Evolutionary conservation across 2,329 filamentous ascomycete genomes (phyloP).

Genomic region (Westerdykella sp.): DNA sequence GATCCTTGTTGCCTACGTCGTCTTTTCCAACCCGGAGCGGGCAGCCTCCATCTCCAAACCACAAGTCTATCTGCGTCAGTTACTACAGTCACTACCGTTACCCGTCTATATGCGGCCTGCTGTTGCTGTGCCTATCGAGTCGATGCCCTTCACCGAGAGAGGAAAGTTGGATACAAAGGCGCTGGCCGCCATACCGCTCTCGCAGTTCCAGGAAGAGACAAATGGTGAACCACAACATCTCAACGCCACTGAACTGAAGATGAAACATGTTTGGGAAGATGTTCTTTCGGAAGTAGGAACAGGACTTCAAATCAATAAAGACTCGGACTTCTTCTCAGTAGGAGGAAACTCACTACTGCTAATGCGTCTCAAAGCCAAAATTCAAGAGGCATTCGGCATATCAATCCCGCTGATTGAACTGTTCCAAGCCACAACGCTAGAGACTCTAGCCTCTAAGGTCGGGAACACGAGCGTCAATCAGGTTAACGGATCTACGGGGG

Average conservation of each 20-base stretch:
- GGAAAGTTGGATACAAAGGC: conserved; percentile 7
- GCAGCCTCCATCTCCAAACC: not conserved
- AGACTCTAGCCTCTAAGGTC: no score
- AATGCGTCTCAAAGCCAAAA: conserved; percentile 33
- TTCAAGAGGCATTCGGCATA: conserved; percentile 29
- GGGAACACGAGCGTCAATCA: no score
- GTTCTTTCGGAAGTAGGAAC: not conserved
- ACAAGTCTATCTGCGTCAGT: conserved; percentile 7
- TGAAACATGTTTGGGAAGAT: conserved; percentile 7
- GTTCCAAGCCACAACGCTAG: no score
- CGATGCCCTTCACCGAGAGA: conserved; percentile 5
- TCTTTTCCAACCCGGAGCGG: conserved; percentile 12
- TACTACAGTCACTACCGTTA: conserved; percentile 20
- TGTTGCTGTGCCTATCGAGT: conserved; percentile 2
- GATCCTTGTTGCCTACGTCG: conserved; percentile 35
- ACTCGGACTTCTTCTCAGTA: conserved; percentile 38
- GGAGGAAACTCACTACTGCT: conserved; percentile 42
- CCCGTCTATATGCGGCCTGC: conserved; percentile 29
- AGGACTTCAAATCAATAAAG: conserved; percentile 1
- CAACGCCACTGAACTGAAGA: conserved; percentile 5
- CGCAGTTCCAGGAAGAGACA: not conserved
- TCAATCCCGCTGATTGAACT: no score
- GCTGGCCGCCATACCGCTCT: conserved; percentile 9
- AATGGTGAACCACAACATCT: not conserved
- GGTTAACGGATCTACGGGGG: no score